These are phyloP conservation scores for Venturia nashicola DNA, from an alignment of 2,329 filamentous ascomycete species.

Conservation along the genomic window DNA sequence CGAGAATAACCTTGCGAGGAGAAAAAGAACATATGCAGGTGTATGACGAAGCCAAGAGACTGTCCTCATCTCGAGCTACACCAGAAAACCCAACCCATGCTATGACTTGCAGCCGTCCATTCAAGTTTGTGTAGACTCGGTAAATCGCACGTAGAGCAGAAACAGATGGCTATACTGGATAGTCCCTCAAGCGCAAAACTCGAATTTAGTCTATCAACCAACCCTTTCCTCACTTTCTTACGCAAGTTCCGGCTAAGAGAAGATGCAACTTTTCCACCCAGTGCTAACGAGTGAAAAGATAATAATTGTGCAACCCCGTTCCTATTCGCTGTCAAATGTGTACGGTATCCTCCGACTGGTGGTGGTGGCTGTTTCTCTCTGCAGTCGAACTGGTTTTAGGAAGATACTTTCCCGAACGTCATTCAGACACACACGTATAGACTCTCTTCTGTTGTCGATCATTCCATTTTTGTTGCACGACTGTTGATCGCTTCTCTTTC, in stretches of 20 bases:
- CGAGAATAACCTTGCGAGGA: neutral
- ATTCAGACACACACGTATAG: neutral
- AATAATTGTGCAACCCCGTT: neutral
- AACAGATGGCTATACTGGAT: too few relatives aligned
- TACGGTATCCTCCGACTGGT: neutral
- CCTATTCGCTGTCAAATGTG: neutral
- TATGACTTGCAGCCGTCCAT: neutral
- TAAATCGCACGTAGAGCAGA: neutral
- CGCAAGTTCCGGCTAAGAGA: neutral
- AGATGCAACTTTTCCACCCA: neutral
- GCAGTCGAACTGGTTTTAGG: neutral
- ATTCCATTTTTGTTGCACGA: neutral
- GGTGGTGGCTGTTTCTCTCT: neutral
- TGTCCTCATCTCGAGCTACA: neutral
- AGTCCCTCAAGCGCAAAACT: too few relatives aligned
- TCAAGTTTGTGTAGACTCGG: neutral
- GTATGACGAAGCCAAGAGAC: neutral
- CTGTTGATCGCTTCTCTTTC: neutral
- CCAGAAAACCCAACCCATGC: neutral
- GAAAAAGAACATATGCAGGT: neutral
- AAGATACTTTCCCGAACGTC: neutral
- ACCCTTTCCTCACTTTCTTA: too few relatives aligned
- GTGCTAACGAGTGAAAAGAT: neutral
- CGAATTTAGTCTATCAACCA: too few relatives aligned
- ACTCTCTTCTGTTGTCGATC: neutral